phyloP scores from a whole-genome alignment of 1,284 basidiomycete species.

The Puccinia polysora region DNA sequence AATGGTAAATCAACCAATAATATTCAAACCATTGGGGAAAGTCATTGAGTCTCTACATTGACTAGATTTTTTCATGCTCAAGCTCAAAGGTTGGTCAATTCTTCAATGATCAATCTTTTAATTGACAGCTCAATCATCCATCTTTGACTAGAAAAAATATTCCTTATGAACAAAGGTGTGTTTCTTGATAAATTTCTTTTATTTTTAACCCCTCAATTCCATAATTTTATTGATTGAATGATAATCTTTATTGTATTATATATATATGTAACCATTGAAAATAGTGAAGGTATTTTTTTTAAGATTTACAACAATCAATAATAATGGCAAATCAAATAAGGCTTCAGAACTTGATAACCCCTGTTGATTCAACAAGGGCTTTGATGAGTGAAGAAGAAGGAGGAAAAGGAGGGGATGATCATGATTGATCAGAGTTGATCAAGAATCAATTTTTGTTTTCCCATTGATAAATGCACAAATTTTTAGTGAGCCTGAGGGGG shows the following conservation, averaged over 20 bases:
- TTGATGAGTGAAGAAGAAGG: neutral
- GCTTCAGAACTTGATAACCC: slow-evolving; percentile 1
- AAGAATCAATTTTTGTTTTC: neutral
- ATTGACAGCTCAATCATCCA: slow-evolving; percentile 35
- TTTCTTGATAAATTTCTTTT: too few relatives aligned
- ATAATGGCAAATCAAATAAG: slow-evolving; percentile 24
- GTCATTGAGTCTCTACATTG: slow-evolving; percentile 47
- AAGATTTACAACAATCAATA: slow-evolving; percentile 10
- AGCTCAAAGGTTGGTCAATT: slow-evolving; percentile 46
- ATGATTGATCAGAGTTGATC: neutral
- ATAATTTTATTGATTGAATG: too few relatives aligned
- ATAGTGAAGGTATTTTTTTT: slow-evolving; percentile 11
- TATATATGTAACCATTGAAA: neutral
- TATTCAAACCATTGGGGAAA: slow-evolving; percentile 47
- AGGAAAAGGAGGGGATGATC: neutral
- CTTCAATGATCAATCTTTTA: slow-evolving; percentile 47
- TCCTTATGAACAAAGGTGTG: too few relatives aligned
- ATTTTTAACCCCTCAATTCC: neutral
- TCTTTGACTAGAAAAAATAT: neutral
- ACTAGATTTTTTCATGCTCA: slow-evolving; percentile 47
- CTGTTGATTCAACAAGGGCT: neutral
- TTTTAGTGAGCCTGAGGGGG: slow-evolving; percentile 22
- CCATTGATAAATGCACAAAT: slow-evolving; percentile 7
- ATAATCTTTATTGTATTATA: neutral
- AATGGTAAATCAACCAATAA: slow-evolving; percentile 48